Conservation (phyloP, 192 early-diverging fungal genomes). For the Linnemannia zychae region DNA sequence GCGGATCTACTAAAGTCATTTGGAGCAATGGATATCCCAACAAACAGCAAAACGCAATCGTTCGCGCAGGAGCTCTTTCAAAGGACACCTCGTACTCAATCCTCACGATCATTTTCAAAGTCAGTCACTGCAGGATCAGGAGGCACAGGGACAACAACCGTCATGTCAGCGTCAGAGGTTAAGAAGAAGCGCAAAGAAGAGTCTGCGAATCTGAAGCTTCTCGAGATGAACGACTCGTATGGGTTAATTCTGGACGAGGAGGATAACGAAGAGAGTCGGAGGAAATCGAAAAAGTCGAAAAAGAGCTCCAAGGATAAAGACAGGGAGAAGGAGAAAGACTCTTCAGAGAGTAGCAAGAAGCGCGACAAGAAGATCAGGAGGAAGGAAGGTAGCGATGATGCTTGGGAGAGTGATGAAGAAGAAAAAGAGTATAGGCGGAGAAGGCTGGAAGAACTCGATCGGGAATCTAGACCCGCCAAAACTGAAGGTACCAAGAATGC, state of each 20-base stretch:
- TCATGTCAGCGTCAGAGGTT: slow-evolving; percentile 1
- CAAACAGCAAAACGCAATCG: slow-evolving; percentile 59
- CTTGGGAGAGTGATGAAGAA: slow-evolving; percentile 72
- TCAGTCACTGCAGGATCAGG: slow-evolving; percentile 6
- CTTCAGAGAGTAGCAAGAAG: slow-evolving; percentile 11
- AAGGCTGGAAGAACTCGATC: slow-evolving; percentile 48
- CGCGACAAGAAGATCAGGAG: slow-evolving; percentile 61
- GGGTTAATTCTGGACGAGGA: slow-evolving; percentile 41
- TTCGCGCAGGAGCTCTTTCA: slow-evolving; percentile 78
- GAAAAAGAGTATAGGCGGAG: slow-evolving; percentile 64
- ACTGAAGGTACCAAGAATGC: slow-evolving; percentile 26
- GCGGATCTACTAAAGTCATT: slow-evolving; percentile 66
- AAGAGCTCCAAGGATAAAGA: slow-evolving; percentile 48
- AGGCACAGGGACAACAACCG: slow-evolving; percentile 24
- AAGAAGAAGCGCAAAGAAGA: slow-evolving; percentile 56
- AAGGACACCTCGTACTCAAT: slow-evolving; percentile 65
- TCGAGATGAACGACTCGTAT: slow-evolving; percentile 42
- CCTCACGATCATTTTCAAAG: neutral
- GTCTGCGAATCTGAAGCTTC: slow-evolving; percentile 13
- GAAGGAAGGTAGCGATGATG: slow-evolving; percentile 43
- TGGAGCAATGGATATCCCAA: slow-evolving; percentile 72
- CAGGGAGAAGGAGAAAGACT: slow-evolving; percentile 40
- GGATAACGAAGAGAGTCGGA: slow-evolving; percentile 22
- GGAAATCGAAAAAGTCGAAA: slow-evolving; percentile 33
- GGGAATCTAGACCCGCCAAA: slow-evolving; percentile 25